Evolutionary conservation across 2,329 filamentous ascomycete genomes (phyloP), one percentile per base, ranked within the genome.

Genomic region (Trichophyton schoenleinii): DNA sequence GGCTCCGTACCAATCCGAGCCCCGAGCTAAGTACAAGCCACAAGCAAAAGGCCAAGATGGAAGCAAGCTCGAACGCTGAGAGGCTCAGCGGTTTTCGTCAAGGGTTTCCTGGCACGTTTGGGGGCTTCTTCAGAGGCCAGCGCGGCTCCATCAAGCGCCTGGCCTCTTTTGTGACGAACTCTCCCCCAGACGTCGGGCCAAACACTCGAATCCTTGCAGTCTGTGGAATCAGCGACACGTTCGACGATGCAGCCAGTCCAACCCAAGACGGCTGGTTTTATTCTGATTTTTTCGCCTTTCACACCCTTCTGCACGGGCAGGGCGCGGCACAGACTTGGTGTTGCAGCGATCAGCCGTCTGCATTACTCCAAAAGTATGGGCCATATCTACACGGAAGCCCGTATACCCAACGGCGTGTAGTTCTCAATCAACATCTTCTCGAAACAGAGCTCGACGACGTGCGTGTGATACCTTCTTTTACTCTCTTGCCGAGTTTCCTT

Each of bases 211-310:
- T 61, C 15, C 53, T 63, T 31, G 59, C 62, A 15, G 28, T 63
- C 18, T 63, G 62, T 48, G 59, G 62, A n/a, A 34, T 59, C 28
- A 61, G 58, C 36, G 63, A 64, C 34, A 15, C 18, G 4, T 18
- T 57, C 11, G 38, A 60, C 28, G 11, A 53, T 11, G 5, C 22
- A 13, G 48, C 22, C 8, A 53, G 48, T 25, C 48, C 48, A n/a
- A 36, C 41, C 3, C 58, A 44, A 7, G 63, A 63, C 28, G 62
- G 61, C 8, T 63, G 61, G 61, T 63, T 64, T 36, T 53, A 63
- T 20, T 63, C 61, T 7, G 63, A 64, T 31, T 64, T 64, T 49
- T 63, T 60, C 36, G 58, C 63, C 8, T 63, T 64, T 48, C 63
- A 63, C 41, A 58, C 61, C 41, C 58, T 64, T 41, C 52, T 63